Percentiles rank a stretch among this genome's conserved stretches.
phyloP scores from a whole-genome alignment of 2,329 filamentous ascomycete genomes.

The Pyricularia sp. region DNA sequence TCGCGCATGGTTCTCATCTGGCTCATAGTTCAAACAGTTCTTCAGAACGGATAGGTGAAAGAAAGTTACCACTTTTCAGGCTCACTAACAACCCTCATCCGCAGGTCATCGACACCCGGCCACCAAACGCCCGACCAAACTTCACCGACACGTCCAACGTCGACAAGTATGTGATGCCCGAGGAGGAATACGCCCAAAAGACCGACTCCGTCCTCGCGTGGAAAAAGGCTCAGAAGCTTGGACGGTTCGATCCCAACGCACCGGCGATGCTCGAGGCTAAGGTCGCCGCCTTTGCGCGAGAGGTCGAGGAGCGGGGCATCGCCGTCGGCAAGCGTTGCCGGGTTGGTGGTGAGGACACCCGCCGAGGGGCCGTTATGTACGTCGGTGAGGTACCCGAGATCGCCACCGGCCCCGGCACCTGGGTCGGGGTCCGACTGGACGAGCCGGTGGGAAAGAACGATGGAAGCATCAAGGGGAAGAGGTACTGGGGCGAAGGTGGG shows the following conservation, averaged over 20 bases:
- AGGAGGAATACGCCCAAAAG: constrained; percentile 72
- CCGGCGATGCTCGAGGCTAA: constrained; percentile 61
- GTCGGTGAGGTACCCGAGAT: constrained; percentile 66
- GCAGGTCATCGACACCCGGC: constrained; percentile 70
- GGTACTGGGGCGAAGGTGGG: constrained; percentile 57
- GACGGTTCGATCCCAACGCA: constrained; percentile 83
- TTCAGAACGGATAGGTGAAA: neutral
- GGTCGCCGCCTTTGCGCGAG: constrained; percentile 52
- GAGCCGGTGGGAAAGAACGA: constrained; percentile 77
- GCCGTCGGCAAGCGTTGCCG: constrained; percentile 49
- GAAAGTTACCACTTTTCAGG: neutral
- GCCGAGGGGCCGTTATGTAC: constrained; percentile 58
- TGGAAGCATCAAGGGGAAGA: constrained; percentile 45
- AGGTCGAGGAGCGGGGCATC: constrained; percentile 58
- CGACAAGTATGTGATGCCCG: constrained; percentile 83
- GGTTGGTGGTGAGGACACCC: constrained; percentile 52
- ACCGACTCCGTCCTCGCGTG: constrained; percentile 82
- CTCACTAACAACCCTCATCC: neutral
- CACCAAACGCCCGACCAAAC: constrained; percentile 61
- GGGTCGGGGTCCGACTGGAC: constrained; percentile 65
- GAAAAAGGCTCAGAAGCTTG: constrained; percentile 93
- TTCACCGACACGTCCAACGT: constrained; percentile 71
- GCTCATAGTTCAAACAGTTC: neutral
- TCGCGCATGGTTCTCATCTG: neutral
- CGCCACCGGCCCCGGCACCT: constrained; percentile 47